Percentiles rank a stretch among this genome's conserved stretches.
phyloP scores from a whole-genome alignment of 2,329 filamentous ascomycete species.

The Colletotrichum tamarilloi region DNA sequence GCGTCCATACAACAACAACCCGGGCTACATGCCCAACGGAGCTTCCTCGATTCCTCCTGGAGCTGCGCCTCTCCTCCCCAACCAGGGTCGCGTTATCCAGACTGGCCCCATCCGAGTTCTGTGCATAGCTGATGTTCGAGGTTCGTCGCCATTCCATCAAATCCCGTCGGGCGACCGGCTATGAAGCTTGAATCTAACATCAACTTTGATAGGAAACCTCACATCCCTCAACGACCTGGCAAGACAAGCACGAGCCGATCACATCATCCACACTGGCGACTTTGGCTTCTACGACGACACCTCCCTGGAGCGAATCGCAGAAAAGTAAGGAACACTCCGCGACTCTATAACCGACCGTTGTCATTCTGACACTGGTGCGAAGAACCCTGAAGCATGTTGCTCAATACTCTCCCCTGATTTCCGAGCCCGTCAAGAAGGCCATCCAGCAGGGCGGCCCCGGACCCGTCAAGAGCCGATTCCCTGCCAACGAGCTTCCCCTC shows the following conservation, averaged over 20 bases:
- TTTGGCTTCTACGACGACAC: slow-evolving; percentile 99
- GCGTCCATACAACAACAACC: slow-evolving; percentile 61
- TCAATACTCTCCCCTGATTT: slow-evolving; percentile 95
- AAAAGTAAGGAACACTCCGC: slow-evolving; percentile 77
- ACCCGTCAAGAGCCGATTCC: slow-evolving; percentile 87
- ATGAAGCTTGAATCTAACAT: slow-evolving; percentile 10
- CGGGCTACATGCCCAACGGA: slow-evolving; percentile 73
- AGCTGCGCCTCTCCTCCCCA: slow-evolving; percentile 73
- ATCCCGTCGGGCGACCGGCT: not conserved
- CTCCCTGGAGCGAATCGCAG: slow-evolving; percentile 95
- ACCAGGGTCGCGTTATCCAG: slow-evolving; percentile 75
- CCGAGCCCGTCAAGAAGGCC: slow-evolving; percentile 78
- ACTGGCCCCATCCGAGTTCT: slow-evolving; percentile 74
- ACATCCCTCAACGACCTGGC: slow-evolving; percentile 96
- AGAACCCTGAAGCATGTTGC: slow-evolving; percentile 98
- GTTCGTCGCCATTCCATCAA: slow-evolving; percentile 52
- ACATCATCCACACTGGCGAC: slow-evolving; percentile 98
- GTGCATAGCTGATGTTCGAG: slow-evolving; percentile 79
- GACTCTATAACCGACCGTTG: slow-evolving; percentile 22
- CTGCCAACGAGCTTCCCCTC: slow-evolving; percentile 83
- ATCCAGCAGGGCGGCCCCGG: slow-evolving; percentile 75
- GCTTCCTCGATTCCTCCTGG: slow-evolving; percentile 65
- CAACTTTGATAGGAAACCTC: slow-evolving; percentile 79
- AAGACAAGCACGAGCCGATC: slow-evolving; percentile 92
- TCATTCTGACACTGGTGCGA: slow-evolving; percentile 39